Percentiles rank a stretch among this genome's conserved stretches.
These are phyloP conservation scores for Amniculicola lignicola DNA, from an alignment of 495 filamentous ascomycete genomes.

Conservation along the genomic window DNA sequence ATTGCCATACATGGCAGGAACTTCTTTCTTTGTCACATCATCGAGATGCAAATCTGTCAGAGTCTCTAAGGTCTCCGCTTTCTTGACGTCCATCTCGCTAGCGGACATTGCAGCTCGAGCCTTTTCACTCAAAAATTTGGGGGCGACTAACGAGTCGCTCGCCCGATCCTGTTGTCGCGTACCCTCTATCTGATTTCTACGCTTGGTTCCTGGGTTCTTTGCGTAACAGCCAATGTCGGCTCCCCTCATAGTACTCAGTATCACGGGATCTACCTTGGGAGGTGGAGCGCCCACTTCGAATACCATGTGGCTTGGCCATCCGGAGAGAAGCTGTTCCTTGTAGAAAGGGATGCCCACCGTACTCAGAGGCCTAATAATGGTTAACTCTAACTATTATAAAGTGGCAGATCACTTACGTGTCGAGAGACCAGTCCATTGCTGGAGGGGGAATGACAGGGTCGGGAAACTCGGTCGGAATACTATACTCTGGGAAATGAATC, in stretches of 20 bases:
- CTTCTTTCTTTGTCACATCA: conserved; percentile 59
- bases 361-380: conserved; percentile 63
- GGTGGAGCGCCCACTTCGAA: conserved; percentile 84
- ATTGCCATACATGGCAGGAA: conserved; percentile 80
- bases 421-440: conserved; percentile 63
- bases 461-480: conserved; percentile 72
- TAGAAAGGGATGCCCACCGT: conserved; percentile 91
- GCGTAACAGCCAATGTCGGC: conserved; percentile 72
- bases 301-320: conserved; percentile 78
- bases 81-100: conserved; percentile 44
- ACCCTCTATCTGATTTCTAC: conserved; percentile 80
- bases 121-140: conserved; percentile 92
- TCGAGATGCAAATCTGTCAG: conserved; percentile 43
- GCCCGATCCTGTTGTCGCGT: conserved; percentile 56
- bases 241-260: conserved; percentile 63
- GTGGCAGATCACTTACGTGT: conserved; percentile 53
- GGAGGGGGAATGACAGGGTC: conserved; percentile 54
- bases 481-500: conserved; percentile 83
- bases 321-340: conserved; percentile 78
- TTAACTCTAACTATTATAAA: not conserved
- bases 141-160: conserved; percentile 57
- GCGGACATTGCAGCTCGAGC: conserved; percentile 58
- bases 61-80: conserved; percentile 62
- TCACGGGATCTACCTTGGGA: conserved; percentile 66
- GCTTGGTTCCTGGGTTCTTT: conserved; percentile 67